Base-by-base conservation (phyloP, 2,329 filamentous ascomycete species). In the Colletotrichum costaricense region DNA sequence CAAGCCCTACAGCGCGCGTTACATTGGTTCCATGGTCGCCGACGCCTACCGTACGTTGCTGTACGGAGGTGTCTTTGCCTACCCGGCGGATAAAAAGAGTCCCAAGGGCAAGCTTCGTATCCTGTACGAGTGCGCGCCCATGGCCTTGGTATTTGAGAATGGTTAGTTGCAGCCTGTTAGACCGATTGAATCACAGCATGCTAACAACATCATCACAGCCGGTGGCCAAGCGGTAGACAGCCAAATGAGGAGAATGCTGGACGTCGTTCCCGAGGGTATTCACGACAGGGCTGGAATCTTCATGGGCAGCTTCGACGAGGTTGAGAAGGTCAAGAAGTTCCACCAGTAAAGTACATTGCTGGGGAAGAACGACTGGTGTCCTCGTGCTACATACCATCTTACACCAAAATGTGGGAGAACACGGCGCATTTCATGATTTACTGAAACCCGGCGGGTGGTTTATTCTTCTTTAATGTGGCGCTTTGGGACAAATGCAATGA, bases 101-200 rank as follows among this genome's bases (percentile, higher is more conserved):
- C 95, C 95, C 76, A 99, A 98, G 91, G 97, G 97, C 78, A 99
- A 99, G 88, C 90, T 99, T 77, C 91, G 97, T 76, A 99, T 99
- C 77, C 83, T 99, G 79, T 99, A 99, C 85, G 97, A 99, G 87
- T 99, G 97, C 82, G 97, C 97, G 16, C 97, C 97, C 52, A 99
- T 99, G 97, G 97, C 97, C 28, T 94, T 98, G 93, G 91, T 99
- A 7, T 98, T 99, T 83, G 97, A 99, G 86, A 98, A 99, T 85
- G 97, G 94, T 96, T 84, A 85, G 92, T 87, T 7, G 19, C 19
- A 19, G 22, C 69, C 16, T 2, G 16, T 19, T 16, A n/a, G 19
- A 28, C 30, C 42, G 28, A 30, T 24, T 30, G 14, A 35, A 54
- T 64, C 57, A 14, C 33, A 46, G 5, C 26, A 52, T 58, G 12